Percentiles rank a stretch among this genome's conserved stretches.
Evolutionary conservation across 2,329 filamentous ascomycete genomes (phyloP).

Genomic region (Diplodia intermedia): DNA sequence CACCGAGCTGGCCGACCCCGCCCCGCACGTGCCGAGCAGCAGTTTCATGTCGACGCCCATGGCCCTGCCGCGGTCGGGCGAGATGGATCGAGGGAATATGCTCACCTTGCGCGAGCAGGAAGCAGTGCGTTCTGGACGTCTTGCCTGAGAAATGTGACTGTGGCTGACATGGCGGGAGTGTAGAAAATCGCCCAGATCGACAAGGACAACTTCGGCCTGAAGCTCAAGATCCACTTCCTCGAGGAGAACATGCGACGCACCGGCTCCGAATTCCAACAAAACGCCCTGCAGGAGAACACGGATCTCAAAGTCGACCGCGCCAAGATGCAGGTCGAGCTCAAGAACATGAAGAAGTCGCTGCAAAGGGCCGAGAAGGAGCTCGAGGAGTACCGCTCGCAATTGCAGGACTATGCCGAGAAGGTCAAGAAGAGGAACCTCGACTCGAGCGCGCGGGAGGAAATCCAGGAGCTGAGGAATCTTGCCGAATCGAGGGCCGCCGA

Average conservation of each 20-base stretch:
- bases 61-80: constrained; percentile 68
- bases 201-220: constrained; percentile 97
- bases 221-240: constrained; percentile 95
- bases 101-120: constrained; percentile 94
- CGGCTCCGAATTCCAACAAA: constrained; percentile 87
- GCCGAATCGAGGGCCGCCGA: constrained; percentile 53
- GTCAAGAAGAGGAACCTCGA: constrained; percentile 77
- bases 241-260: constrained; percentile 88
- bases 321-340: constrained; percentile 86
- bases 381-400: constrained; percentile 80
- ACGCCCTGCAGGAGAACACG: constrained; percentile 90
- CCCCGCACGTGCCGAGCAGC: constrained; percentile 78
- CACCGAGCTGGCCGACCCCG: constrained; percentile 61
- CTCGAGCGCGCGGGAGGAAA: constrained; percentile 70
- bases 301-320: constrained; percentile 93
- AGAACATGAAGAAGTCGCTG: constrained; percentile 84
- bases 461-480: constrained; percentile 56
- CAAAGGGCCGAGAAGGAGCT: constrained; percentile 83
- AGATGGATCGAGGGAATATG: constrained; percentile 84
- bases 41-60: constrained; percentile 83
- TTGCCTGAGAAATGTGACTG: constrained; percentile 28
- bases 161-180: not conserved
- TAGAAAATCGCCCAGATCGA: constrained; percentile 88
- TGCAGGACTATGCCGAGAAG: constrained; percentile 82
- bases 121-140: constrained; percentile 62